Conservation (phyloP, 2,329 filamentous ascomycete genomes). For the Cordyceps javanica region DNA sequence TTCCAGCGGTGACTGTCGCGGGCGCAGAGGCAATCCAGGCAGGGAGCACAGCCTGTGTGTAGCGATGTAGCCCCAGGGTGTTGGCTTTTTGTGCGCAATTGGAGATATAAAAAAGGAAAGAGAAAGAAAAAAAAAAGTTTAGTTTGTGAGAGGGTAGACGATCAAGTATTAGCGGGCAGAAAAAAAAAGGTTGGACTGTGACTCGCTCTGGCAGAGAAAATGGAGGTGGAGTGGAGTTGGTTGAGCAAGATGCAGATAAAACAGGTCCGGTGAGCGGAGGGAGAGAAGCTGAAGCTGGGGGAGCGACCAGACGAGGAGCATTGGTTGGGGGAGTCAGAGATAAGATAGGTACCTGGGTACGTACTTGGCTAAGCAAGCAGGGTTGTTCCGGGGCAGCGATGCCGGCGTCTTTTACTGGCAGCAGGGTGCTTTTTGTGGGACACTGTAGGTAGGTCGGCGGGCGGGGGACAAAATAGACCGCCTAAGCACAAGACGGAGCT, state of each 20-base stretch:
- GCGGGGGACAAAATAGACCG: too few relatives aligned
- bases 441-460: not conserved
- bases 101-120: not conserved
- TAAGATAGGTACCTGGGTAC: slow-evolving; percentile 2
- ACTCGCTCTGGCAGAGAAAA: slow-evolving; percentile 2
- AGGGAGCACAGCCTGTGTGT: not conserved
- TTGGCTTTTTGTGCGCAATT: not conserved
- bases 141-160: not conserved
- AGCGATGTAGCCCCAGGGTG: not conserved
- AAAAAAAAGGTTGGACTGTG: not conserved
- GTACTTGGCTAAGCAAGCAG: not conserved
- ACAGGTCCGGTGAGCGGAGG: slow-evolving; percentile 10
- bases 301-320: not conserved
- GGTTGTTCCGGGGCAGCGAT: not conserved
- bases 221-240: slow-evolving; percentile 1
- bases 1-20: slow-evolving; percentile 20
- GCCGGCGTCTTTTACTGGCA: not conserved
- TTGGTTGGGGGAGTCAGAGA: slow-evolving; percentile 6
- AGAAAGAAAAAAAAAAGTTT: not conserved
- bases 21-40: slow-evolving; percentile 1
- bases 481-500: too few relatives aligned
- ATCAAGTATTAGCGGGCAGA: not conserved
- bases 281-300: not conserved
- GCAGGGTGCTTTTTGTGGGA: not conserved
- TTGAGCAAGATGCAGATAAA: slow-evolving; percentile 7